Conservation (phyloP, 441 rosid species). For the Adansonia rubrostipa region DNA sequence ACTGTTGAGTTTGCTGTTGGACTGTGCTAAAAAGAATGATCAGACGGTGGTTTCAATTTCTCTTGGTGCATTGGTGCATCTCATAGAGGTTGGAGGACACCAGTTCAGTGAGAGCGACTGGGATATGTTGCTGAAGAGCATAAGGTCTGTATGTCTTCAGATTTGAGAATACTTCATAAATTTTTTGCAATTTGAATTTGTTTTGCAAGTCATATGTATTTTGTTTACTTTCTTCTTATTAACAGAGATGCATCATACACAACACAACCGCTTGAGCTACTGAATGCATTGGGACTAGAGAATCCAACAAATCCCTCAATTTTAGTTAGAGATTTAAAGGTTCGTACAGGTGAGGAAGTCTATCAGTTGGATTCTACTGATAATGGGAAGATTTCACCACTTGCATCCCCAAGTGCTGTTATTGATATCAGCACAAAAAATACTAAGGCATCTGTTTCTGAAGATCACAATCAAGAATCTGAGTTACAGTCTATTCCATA, state of each 20-base stretch:
- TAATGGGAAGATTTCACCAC: slow-evolving; percentile 47
- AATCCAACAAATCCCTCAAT: slow-evolving; percentile 41
- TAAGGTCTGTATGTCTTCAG: slow-evolving; percentile 57
- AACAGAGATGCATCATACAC: slow-evolving; percentile 96
- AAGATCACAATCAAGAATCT: slow-evolving; percentile 25
- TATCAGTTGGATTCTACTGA: slow-evolving; percentile 43
- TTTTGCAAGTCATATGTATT: slow-evolving; percentile 24
- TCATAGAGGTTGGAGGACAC: slow-evolving; percentile 98
- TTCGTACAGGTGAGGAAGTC: slow-evolving; percentile 39
- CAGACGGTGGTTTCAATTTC: slow-evolving; percentile 97
- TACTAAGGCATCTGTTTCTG: slow-evolving; percentile 21
- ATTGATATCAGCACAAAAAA: slow-evolving; percentile 30
- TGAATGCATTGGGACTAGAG: slow-evolving; percentile 78
- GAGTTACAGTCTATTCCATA: slow-evolving; percentile 39
- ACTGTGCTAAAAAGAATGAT: slow-evolving; percentile 92
- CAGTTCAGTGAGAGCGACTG: slow-evolving; percentile 96
- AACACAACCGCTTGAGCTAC: slow-evolving; percentile 97
- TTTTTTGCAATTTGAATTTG: not conserved
- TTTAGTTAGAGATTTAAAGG: slow-evolving; percentile 28
- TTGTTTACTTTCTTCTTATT: slow-evolving; percentile 30
- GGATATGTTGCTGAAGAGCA: slow-evolving; percentile 97
- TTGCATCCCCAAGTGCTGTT: slow-evolving; percentile 44
- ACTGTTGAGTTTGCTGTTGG: slow-evolving; percentile 88
- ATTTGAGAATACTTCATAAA: not conserved
- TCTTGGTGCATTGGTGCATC: slow-evolving; percentile 95